These are phyloP conservation scores for Mycena vitilis DNA, from an alignment of 768 basidiomycete species.

Conservation along the genomic window DNA sequence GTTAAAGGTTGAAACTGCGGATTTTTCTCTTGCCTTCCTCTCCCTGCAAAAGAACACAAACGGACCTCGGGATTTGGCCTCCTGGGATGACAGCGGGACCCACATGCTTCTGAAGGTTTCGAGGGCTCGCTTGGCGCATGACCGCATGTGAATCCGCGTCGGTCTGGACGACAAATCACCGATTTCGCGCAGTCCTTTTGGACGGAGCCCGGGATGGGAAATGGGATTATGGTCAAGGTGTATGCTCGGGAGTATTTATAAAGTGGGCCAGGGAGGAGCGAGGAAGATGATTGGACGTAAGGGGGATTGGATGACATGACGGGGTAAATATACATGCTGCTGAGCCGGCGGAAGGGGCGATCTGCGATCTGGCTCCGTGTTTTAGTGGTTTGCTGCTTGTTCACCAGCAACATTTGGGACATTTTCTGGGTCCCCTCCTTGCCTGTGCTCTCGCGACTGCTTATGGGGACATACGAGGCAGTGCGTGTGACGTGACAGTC, in stretches of 20 bases:
- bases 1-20: no score
- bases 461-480: not conserved
- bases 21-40: not conserved
- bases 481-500: conserved; percentile 3
- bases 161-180: conserved; percentile 1
- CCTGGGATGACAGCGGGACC: not conserved
- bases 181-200: not conserved
- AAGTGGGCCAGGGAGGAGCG: conserved; percentile 4
- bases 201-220: not conserved
- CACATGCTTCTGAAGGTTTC: not conserved
- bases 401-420: not conserved
- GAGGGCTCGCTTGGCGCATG: conserved; percentile 20
- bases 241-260: conserved; percentile 22
- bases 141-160: conserved; percentile 13
- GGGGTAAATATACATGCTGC: conserved; percentile 34
- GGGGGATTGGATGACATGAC: conserved; percentile 37
- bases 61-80: not conserved
- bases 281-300: conserved; percentile 36
- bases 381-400: not conserved
- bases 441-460: no score
- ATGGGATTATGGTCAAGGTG: not conserved
- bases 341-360: conserved; percentile 30
- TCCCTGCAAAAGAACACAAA: no score
- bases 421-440: not conserved
- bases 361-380: conserved; percentile 32